Conservation (phyloP, 2,329 filamentous ascomycete species). For the Passalora sequoiae region DNA sequence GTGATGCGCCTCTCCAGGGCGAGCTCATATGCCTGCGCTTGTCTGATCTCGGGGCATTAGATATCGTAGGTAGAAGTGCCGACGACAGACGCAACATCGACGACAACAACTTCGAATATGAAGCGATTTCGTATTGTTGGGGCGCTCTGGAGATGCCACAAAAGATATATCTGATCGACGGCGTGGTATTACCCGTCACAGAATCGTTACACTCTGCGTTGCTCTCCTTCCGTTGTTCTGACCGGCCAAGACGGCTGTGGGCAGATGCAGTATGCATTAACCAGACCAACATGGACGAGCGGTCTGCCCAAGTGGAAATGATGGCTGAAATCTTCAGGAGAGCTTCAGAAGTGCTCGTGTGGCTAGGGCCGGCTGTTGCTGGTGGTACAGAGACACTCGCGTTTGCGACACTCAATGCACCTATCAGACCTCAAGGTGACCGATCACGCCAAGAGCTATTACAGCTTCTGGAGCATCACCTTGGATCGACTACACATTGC, state of each 20-base stretch:
- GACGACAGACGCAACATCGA: no score
- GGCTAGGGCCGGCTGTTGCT: slow-evolving; percentile 5
- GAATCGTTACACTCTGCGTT: slow-evolving; percentile 5
- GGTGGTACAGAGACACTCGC: slow-evolving; percentile 6
- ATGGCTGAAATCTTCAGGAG: slow-evolving; percentile 15
- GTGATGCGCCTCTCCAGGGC: no score
- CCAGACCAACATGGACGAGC: slow-evolving; percentile 13
- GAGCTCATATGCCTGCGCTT: no score
- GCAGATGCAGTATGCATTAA: slow-evolving; percentile 19
- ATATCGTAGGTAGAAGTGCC: no score
- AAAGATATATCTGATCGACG: not conserved
- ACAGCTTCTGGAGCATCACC: slow-evolving; percentile 1
- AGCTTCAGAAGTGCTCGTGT: slow-evolving; percentile 13
- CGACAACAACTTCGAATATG: not conserved
- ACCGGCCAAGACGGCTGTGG: slow-evolving; percentile 9
- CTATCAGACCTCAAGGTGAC: slow-evolving; percentile 1
- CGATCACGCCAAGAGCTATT: slow-evolving; percentile 3
- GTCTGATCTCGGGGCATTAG: no score
- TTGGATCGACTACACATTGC: not conserved
- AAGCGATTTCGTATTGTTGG: slow-evolving; percentile 13
- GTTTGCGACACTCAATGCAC: slow-evolving; percentile 2
- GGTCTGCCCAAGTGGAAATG: slow-evolving; percentile 12
- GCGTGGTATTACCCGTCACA: not conserved
- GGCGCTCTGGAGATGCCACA: not conserved
- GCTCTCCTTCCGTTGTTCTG: not conserved